Conservation (phyloP, 805 yeast genomes). For the Saturnispora bothae region DNA sequence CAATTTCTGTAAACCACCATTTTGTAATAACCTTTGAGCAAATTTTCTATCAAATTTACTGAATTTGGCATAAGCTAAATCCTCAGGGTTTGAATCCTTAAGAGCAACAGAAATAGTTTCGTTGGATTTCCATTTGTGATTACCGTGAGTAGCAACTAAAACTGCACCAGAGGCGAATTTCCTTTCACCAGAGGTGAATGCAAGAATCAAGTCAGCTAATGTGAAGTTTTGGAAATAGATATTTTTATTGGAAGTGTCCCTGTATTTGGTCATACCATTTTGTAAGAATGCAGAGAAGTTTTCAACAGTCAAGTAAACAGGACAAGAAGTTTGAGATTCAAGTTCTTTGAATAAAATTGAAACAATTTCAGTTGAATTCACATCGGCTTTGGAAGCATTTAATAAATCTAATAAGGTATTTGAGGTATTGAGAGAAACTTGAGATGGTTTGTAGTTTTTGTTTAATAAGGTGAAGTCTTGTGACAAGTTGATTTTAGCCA, state of each 20-base stretch:
- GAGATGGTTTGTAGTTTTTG: constrained; percentile 14
- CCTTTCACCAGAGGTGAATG: constrained; percentile 41
- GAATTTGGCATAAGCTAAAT: constrained; percentile 61
- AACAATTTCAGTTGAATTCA: constrained; percentile 35
- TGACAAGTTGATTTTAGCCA: constrained; percentile 25
- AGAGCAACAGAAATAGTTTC: constrained; percentile 43
- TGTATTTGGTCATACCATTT: constrained; percentile 47
- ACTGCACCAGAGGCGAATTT: constrained; percentile 54
- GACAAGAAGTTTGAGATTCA: constrained; percentile 36
- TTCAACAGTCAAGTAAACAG: constrained; percentile 64
- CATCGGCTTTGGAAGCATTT: constrained; percentile 14
- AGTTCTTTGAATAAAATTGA: constrained; percentile 47
- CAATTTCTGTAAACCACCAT: constrained; percentile 23
- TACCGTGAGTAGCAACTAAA: constrained; percentile 51
- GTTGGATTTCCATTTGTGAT: constrained; percentile 42
- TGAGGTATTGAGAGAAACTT: constrained; percentile 16
- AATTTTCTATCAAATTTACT: constrained; percentile 44
- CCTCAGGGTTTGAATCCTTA: constrained; percentile 32
- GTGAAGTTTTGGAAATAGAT: constrained; percentile 57
- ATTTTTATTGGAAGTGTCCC: constrained; percentile 41
- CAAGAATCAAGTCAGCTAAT: constrained; percentile 46
- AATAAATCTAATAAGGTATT: constrained; percentile 36
- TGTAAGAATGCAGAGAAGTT: constrained; percentile 57
- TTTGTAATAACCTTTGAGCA: constrained; percentile 34
- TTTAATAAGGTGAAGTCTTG: constrained; percentile 16